Evolutionary conservation across 345 rosid species (phyloP).

Genomic region (Anastatica hierochuntica): DNA sequence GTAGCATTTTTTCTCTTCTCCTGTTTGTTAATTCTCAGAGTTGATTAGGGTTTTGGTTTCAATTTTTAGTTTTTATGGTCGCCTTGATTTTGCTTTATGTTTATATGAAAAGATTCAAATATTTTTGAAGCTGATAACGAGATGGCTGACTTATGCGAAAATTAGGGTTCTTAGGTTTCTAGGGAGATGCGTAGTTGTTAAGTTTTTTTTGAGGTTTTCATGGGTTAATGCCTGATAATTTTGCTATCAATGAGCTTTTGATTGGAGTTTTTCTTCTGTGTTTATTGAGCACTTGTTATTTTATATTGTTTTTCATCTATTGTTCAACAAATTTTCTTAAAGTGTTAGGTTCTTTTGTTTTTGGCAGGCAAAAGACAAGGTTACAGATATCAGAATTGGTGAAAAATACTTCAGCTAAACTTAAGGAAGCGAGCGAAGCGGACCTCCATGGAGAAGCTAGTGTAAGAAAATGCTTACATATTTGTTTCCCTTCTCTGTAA

Average conservation of each 20-base stretch:
- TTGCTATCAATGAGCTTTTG: background rate
- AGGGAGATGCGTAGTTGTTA: background rate
- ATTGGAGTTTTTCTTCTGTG: background rate
- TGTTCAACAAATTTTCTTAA: background rate
- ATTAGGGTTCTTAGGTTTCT: background rate
- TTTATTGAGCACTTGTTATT: background rate
- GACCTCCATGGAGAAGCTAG: slow-evolving; percentile 42
- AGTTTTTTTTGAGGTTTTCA: background rate
- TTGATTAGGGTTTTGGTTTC: slow-evolving; percentile 2
- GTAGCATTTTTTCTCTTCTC: slow-evolving; percentile 10
- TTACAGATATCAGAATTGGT: slow-evolving; percentile 48
- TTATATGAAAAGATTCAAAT: background rate
- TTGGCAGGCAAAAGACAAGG: slow-evolving; percentile 54
- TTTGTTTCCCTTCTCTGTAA: background rate
- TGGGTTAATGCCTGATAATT: background rate
- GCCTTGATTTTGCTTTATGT: background rate
- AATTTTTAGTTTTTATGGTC: background rate
- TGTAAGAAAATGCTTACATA: slow-evolving; percentile 28
- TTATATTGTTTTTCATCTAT: background rate
- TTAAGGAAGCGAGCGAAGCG: slow-evolving; percentile 58
- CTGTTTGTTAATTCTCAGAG: background rate
- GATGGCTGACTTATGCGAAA: background rate
- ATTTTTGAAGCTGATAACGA: background rate
- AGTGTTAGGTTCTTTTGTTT: background rate
- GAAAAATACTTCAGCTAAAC: slow-evolving; percentile 58